Evolutionary conservation across 257 asterid genomes (phyloP).

Genomic region (Solanum corneliomulleri): DNA sequence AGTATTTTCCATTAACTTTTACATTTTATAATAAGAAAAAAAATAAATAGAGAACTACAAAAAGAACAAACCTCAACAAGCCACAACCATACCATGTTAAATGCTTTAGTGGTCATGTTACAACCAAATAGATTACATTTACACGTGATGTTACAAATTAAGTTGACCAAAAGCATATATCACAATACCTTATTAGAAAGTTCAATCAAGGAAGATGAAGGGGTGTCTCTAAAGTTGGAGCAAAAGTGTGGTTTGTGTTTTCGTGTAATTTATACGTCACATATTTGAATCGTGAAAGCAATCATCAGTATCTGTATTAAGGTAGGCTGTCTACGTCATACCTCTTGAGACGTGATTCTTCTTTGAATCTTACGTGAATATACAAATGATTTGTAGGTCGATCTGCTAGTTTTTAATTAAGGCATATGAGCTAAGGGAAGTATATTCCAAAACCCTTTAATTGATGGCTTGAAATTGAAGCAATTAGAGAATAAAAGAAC

Average conservation of each 20-base stretch:
- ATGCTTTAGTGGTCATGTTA: neutral
- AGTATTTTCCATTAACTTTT: neutral
- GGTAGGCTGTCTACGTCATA: neutral
- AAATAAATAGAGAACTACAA: neutral
- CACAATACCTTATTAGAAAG: neutral
- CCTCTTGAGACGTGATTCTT: neutral
- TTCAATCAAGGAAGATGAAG: neutral
- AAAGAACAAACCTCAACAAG: neutral
- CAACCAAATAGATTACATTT: neutral
- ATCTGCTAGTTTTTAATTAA: rapidly evolving
- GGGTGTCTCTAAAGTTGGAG: neutral
- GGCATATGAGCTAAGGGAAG: neutral
- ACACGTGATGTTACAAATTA: neutral
- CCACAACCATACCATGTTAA: neutral
- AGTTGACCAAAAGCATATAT: neutral
- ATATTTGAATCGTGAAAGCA: neutral
- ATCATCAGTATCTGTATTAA: neutral
- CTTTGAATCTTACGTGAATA: rapidly evolving
- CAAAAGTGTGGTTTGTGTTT: neutral
- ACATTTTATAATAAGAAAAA: neutral
- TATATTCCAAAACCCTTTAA: neutral
- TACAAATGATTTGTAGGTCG: neutral
- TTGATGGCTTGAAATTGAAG: neutral
- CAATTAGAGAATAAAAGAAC: neutral
- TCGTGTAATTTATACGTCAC: neutral